These are phyloP conservation scores for Debaryomyces udenii DNA, from an alignment of 1,139 yeast genomes.

Conservation along the genomic window DNA sequence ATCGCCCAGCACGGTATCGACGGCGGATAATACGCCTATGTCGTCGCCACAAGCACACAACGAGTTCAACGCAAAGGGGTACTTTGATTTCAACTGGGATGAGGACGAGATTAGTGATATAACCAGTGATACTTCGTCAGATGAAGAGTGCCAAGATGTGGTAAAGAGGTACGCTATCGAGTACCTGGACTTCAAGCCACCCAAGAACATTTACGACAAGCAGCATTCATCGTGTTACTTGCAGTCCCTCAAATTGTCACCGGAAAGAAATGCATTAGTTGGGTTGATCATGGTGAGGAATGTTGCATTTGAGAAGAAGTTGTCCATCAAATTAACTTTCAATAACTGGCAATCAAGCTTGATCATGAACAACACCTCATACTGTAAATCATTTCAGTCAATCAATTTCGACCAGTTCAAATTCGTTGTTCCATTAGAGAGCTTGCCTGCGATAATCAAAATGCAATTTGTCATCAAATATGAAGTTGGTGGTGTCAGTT, in stretches of 20 bases:
- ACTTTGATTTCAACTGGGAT: constrained; percentile 21
- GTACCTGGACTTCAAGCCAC: constrained; percentile 8
- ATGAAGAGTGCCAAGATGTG: constrained; percentile 10
- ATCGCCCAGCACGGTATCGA: constrained; percentile 42
- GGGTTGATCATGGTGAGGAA: constrained; percentile 43
- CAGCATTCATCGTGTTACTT: constrained; percentile 11
- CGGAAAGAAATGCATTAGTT: constrained; percentile 21
- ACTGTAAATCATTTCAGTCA: constrained; percentile 28
- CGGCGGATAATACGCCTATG: constrained; percentile 35
- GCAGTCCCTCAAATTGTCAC: constrained; percentile 15
- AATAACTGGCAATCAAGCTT: constrained; percentile 41
- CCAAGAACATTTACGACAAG: constrained; percentile 12
- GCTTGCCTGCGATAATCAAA: constrained; percentile 21
- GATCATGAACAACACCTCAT: constrained; percentile 31
- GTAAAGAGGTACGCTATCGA: constrained; percentile 12
- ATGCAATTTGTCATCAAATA: constrained; percentile 33
- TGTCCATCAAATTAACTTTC: constrained; percentile 40
- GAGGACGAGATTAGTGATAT: constrained; percentile 19
- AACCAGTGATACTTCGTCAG: constrained; percentile 15
- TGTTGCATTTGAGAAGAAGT: constrained; percentile 40
- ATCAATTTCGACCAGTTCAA: constrained; percentile 41
- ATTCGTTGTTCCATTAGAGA: constrained; percentile 36
- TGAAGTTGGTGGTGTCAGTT: constrained; percentile 24
- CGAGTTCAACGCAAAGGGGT: constrained; percentile 15
- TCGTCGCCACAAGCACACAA: constrained; percentile 35